Evolutionary conservation across 2,329 filamentous ascomycete genomes (phyloP).

Genomic region (Penicillium sp.): DNA sequence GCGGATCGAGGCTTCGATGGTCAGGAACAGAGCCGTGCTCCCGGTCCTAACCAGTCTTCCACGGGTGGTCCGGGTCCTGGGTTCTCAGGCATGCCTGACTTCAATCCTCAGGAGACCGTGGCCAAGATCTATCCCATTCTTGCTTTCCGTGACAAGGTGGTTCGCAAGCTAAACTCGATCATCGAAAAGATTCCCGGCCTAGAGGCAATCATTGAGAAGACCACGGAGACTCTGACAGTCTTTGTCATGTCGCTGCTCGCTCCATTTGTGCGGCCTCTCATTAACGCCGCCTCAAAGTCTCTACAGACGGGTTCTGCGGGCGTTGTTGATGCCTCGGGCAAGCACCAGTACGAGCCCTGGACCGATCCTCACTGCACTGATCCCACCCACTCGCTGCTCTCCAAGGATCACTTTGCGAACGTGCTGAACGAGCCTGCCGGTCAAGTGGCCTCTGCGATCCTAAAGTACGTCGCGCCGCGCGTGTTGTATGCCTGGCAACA

Average conservation of each 20-base stretch:
- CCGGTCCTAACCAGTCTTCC: conserved; percentile 43
- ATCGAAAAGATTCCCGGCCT: conserved; percentile 91
- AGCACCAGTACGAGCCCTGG: conserved; percentile 76
- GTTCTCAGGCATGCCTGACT: conserved; percentile 70
- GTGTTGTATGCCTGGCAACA: conserved; percentile 93
- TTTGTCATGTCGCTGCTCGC: conserved; percentile 88
- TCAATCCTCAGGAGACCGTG: conserved; percentile 73
- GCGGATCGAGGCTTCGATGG: conserved; percentile 15
- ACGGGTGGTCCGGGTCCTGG: conserved; percentile 44
- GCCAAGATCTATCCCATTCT: conserved; percentile 91
- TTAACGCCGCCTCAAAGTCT: conserved; percentile 75
- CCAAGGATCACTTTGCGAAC: conserved; percentile 81
- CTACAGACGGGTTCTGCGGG: conserved; percentile 81
- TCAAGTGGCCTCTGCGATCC: conserved; percentile 65
- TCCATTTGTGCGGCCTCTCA: conserved; percentile 87
- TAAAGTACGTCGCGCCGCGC: conserved; percentile 83
- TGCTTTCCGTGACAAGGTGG: conserved; percentile 88
- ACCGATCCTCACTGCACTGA: conserved; percentile 69
- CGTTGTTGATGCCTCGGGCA: conserved; percentile 62
- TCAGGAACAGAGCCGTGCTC: conserved; percentile 29
- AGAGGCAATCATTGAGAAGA: conserved; percentile 84
- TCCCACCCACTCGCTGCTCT: conserved; percentile 76
- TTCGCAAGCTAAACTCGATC: conserved; percentile 73
- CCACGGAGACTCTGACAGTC: conserved; percentile 85
- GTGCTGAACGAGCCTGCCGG: conserved; percentile 73